Conservation (phyloP, 2,329 filamentous ascomycete genomes). For the Penicillium sp. region DNA sequence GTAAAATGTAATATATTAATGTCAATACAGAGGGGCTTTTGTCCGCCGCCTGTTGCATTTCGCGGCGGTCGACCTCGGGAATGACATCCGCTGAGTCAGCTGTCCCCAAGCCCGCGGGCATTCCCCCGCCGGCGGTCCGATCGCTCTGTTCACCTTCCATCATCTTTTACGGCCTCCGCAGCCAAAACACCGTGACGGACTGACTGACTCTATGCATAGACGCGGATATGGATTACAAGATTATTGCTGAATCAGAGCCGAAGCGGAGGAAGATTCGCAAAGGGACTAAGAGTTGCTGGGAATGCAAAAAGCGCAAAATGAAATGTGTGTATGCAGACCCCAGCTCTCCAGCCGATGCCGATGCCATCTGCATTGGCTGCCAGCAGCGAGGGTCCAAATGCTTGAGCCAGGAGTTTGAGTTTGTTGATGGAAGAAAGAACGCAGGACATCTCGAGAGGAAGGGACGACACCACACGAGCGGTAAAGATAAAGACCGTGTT, state of each 20-base stretch:
- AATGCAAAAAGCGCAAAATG: constrained; percentile 14
- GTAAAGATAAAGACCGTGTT: not conserved
- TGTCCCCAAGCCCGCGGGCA: not conserved
- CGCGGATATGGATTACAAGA: not conserved
- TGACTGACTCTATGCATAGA: not conserved
- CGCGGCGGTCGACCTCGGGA: not conserved
- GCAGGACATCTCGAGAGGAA: not conserved
- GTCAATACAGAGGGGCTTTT: not conserved
- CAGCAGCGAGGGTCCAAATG: constrained; percentile 33
- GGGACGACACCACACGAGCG: not conserved
- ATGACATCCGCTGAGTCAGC: not conserved
- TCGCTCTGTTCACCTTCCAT: not conserved
- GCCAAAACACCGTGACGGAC: not conserved
- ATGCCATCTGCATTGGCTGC: constrained; percentile 17
- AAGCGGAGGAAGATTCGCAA: constrained; percentile 11
- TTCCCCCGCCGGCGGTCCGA: not conserved
- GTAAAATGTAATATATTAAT: not conserved
- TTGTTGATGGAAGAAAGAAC: not conserved
- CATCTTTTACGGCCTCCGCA: not conserved
- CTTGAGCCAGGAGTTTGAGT: constrained; percentile 49
- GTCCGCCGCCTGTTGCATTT: not conserved
- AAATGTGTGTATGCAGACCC: constrained; percentile 5
- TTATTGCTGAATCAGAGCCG: not conserved
- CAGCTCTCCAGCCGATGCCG: not conserved
- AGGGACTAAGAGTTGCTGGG: constrained; percentile 14